Conservation (phyloP, 768 basidiomycete species). For the Pleurotus giganteus region DNA sequence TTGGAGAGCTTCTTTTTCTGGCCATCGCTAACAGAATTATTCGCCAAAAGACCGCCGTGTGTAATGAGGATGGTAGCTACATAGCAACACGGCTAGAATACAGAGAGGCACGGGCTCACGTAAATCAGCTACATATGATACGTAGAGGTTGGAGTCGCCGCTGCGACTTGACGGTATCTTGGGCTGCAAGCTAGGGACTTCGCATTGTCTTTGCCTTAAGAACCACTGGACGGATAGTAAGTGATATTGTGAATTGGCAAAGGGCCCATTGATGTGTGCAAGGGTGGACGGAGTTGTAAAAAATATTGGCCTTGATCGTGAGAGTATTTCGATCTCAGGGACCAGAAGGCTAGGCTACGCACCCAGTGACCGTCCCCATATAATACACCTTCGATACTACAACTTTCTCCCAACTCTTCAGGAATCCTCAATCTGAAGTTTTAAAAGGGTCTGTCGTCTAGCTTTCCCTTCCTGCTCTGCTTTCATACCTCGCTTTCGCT, state of each 20-base stretch:
- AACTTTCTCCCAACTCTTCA: conserved; percentile 27
- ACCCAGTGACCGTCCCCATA: conserved; percentile 40
- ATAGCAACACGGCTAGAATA: background rate
- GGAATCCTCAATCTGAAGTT: conserved; percentile 32
- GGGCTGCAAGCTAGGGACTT: too few species aligned
- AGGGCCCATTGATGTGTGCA: background rate
- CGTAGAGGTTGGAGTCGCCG: background rate
- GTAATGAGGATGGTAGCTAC: background rate
- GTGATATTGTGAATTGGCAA: background rate
- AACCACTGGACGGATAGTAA: background rate
- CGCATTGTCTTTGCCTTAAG: too few species aligned
- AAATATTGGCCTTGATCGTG: background rate
- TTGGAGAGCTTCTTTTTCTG: background rate
- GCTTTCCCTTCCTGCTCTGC: conserved; percentile 15
- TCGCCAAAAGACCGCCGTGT: background rate
- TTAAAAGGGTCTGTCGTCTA: conserved; percentile 46
- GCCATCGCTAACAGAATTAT: background rate
- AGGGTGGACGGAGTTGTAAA: conserved; percentile 11
- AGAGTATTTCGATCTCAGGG: conserved; percentile 1
- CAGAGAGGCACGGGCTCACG: background rate
- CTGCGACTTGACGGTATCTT: too few species aligned
- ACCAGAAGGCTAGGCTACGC: conserved; percentile 18
- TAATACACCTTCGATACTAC: conserved; percentile 36
- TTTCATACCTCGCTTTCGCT: conserved; percentile 21
- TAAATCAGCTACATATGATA: background rate